These are phyloP conservation scores for Pseudomonodictys pantanalensis DNA, from an alignment of 495 filamentous ascomycete species.

Conservation along the genomic window DNA sequence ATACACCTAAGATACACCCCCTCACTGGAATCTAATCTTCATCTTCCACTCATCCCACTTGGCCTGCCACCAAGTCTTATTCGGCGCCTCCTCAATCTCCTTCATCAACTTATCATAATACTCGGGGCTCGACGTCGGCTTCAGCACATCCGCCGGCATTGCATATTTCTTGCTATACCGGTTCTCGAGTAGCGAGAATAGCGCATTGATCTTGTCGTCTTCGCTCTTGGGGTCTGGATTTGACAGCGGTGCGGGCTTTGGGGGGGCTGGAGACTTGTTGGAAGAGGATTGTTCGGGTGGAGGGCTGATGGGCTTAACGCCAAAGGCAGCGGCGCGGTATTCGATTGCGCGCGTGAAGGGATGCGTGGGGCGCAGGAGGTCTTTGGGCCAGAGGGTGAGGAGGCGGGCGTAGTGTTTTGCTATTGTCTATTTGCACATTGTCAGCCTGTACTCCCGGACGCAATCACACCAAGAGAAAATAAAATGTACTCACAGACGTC, in stretches of 20 bases:
- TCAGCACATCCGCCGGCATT: constrained; percentile 56
- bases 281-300: constrained; percentile 2
- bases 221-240: constrained; percentile 38
- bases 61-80: constrained; percentile 34
- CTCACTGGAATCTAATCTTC: constrained; percentile 34
- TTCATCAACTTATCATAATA: constrained; percentile 70
- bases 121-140: constrained; percentile 69
- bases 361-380: constrained; percentile 71
- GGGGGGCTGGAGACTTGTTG: not conserved
- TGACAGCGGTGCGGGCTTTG: not conserved
- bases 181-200: constrained; percentile 72
- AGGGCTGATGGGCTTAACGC: constrained; percentile 3
- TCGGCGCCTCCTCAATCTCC: constrained; percentile 46
- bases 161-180: constrained; percentile 71
- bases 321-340: constrained; percentile 49
- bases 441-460: constrained; percentile 5
- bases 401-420: constrained; percentile 61
- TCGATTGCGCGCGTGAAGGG: constrained; percentile 70
- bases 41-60: constrained; percentile 34
- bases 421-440: constrained; percentile 8
- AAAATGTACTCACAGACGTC: not conserved
- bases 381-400: constrained; percentile 73
- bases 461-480: too few species aligned
- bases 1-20: not conserved
- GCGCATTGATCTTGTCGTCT: constrained; percentile 64